phyloP scores from a whole-genome alignment of 2,329 filamentous ascomycete genomes.

The Eutypa lata region DNA sequence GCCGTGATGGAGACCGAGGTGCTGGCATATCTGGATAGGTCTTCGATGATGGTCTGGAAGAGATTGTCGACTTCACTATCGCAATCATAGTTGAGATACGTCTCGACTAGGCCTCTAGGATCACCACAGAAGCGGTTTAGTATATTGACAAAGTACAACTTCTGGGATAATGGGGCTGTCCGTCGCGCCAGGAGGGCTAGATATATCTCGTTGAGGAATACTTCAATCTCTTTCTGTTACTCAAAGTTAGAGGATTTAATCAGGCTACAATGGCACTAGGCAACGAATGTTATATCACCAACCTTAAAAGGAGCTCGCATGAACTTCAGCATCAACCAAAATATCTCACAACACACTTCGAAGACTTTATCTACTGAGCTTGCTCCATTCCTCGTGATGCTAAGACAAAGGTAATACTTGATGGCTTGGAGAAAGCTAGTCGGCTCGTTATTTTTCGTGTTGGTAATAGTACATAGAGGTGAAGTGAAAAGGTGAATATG shows the following conservation, averaged over 20 bases:
- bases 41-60: conserved; percentile 92
- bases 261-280: conserved; percentile 57
- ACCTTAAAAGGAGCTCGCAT: conserved; percentile 93
- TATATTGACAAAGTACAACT: conserved; percentile 85
- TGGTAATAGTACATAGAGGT: conserved; percentile 86
- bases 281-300: conserved; percentile 20
- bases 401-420: conserved; percentile 95
- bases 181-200: conserved; percentile 85
- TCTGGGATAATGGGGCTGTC: conserved; percentile 84
- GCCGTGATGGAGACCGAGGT: conserved; percentile 72
- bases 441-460: conserved; percentile 81
- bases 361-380: conserved; percentile 91
- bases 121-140: conserved; percentile 82
- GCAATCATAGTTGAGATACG: conserved; percentile 98
- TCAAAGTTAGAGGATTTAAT: conserved; percentile 21
- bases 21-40: conserved; percentile 83
- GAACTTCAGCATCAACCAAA: conserved; percentile 94
- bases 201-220: conserved; percentile 97
- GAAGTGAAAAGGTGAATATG: conserved; percentile 89
- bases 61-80: conserved; percentile 95
- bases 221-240: conserved; percentile 85
- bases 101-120: conserved; percentile 84
- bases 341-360: conserved; percentile 94
- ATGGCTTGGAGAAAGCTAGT: conserved; percentile 92
- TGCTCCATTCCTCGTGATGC: conserved; percentile 89